These are phyloP conservation scores for Globisporangium splendens DNA, from an alignment of 352 stramenopile species.

Conservation along the genomic window DNA sequence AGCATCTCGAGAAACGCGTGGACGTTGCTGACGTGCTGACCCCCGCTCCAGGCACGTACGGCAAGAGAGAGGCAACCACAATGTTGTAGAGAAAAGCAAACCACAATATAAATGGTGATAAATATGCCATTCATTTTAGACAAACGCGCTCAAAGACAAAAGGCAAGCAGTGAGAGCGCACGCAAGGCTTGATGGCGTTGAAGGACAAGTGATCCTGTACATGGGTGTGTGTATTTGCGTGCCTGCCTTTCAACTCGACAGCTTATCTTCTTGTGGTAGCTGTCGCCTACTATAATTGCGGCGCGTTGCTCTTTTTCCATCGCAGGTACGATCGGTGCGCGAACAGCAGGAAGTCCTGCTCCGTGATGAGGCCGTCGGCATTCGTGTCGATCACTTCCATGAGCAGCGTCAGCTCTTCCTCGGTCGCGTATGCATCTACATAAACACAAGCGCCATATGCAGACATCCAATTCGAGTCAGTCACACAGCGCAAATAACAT, in stretches of 20 bases:
- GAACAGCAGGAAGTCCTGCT: constrained; percentile 82
- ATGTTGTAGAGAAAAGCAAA: constrained; percentile 1
- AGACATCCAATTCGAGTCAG: too few species aligned
- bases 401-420: constrained; percentile 74
- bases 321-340: constrained; percentile 66
- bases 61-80: too few species aligned
- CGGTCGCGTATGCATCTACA: constrained; percentile 75
- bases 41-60: constrained; percentile 61
- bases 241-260: not conserved
- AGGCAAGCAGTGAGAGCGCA: too few species aligned
- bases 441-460: not conserved
- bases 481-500: constrained; percentile 2
- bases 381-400: constrained; percentile 82
- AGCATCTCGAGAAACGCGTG: constrained; percentile 36
- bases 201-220: not conserved
- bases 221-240: not conserved
- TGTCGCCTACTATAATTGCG: too few species aligned
- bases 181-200: not conserved
- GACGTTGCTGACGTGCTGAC: constrained; percentile 38
- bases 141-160: too few species aligned
- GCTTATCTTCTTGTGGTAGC: constrained; percentile 4
- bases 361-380: constrained; percentile 67
- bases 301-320: constrained; percentile 42
- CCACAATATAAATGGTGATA: too few species aligned
- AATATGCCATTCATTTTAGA: too few species aligned